Evolutionary conservation across 805 yeast species (phyloP).

Genomic region (Phaffomyces thermotolerans): DNA sequence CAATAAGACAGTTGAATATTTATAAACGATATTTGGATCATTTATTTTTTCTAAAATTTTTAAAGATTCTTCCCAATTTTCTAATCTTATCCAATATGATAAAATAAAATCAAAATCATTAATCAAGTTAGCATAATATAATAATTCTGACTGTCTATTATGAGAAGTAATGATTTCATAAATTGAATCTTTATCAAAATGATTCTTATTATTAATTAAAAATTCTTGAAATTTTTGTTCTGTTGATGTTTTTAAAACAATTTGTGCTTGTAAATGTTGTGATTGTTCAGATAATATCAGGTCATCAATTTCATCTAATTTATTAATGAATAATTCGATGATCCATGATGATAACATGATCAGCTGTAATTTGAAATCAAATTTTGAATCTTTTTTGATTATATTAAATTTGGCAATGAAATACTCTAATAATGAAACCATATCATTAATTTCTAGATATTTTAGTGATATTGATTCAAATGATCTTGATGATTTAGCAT

Average conservation of each 20-base stretch:
- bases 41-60: conserved; percentile 45
- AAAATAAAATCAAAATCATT: conserved; percentile 66
- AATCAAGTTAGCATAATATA: conserved; percentile 60
- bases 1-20: conserved; percentile 61
- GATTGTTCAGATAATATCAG: conserved; percentile 23
- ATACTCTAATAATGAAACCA: conserved; percentile 40
- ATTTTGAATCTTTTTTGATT: conserved; percentile 21
- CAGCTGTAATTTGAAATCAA: conserved; percentile 25
- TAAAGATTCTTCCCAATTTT: conserved; percentile 70
- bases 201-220: conserved; percentile 37
- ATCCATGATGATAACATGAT: conserved; percentile 30
- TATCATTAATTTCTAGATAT: conserved; percentile 37
- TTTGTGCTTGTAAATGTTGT: conserved; percentile 17
- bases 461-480: conserved; percentile 62
- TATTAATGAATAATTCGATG: conserved; percentile 28
- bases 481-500: conserved; percentile 58
- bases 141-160: conserved; percentile 54
- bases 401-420: conserved; percentile 34
- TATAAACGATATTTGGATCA: conserved; percentile 47
- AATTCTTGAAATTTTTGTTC: conserved; percentile 39
- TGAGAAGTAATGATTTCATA: conserved; percentile 66
- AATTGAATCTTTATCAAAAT: conserved; percentile 58
- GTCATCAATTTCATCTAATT: conserved; percentile 29
- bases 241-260: conserved; percentile 20
- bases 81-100: conserved; percentile 57